Evolutionary conservation across 1,139 yeast species (phyloP), one percentile per base, ranked within the genome.

Genomic region (Tardiomyces digboiensis): DNA sequence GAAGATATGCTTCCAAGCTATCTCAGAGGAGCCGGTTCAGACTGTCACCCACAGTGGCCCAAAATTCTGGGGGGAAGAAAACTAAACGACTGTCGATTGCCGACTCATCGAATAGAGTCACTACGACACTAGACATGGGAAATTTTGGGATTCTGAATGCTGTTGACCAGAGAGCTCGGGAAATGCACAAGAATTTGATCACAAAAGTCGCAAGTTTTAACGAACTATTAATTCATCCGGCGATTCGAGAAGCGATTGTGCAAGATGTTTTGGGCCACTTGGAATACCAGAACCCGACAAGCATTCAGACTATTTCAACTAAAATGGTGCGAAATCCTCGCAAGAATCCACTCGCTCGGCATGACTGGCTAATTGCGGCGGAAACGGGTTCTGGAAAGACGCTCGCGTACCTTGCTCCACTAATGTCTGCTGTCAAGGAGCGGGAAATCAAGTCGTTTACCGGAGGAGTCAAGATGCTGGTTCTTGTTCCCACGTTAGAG

Each of bases 301-400:
- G 82, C 1, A 77, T 82, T 41, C 89, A 82, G 59, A 66, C 71
- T 1, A 71, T 80, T 7, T 75, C 82, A 2, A 71, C 78, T 33
- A 77, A 76, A 51, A 66, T 71, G 13, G 64, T 81, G 22, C 63
- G 65, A 39, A 53, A 61, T 3, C 56, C 50, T 47, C 70, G 56
- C 53, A 63, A 37, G 60, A 57, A 20, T 29, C 51, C 41, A 52
- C 48, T 53, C 16, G 69, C 72, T 47, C 62, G 79, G 39, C 80
- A 80, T 52, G 74, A 82, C 0, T 87, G 79, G 65, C 78, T 94
- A 2, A 63, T 91, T 46, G 97, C 97, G 1, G 96, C 97, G 2
- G 97, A 91, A 60, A 91, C 98, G 0, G 98, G 97, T 0, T 82
- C 95, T 0, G 97, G 98, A 7, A 91, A 91, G 61, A 91, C 98